Evolutionary conservation across 306 rosid genomes (phyloP), one percentile per base, ranked within the genome.

Genomic region (Prunus davidiana): DNA sequence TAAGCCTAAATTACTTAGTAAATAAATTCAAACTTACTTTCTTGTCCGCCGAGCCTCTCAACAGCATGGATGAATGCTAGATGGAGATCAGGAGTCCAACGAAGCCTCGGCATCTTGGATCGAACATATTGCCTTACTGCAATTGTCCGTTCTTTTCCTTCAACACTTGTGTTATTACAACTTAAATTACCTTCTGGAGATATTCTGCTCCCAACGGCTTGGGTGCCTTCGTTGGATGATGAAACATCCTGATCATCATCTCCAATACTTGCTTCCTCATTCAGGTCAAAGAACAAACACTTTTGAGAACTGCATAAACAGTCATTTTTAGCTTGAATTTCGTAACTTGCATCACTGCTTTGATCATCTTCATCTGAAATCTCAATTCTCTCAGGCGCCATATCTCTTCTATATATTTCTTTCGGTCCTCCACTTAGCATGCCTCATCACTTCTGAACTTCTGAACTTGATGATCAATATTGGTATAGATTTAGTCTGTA

Each of bases 11-110:
- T 34, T 34, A 34, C 8, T 34, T 6, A 1, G 41, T 1, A 34
- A 34, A 38, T 38, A 38, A 38, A 38, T 38, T 38, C 15, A 12
- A 28, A 80, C 93, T 87, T 80, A 93, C 98, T 86, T 54, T 88
- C 95, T 91, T 85, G 95, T 55, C 98, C 43, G 43, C 43, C 43
- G 9, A 38, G 43, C 43, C 43, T 38, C 9, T 38, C 9, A 38
- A 38, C 43, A 60, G 97, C 96, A 72, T 86, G 88, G 19, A 91
- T 78, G 84, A 93, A 93, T 6, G 95, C 82, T 12, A 67, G 88
- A 83, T 91, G 98, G 64, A 93, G 98, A 47, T 93, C 88, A 50
- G 93, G 93, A 81, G 97, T 93, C 97, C 98, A 91, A 2, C 96
- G 87, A 78, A 91, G 98, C 77, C 97, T 80, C 41, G 97, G 96